phyloP scores from a whole-genome alignment of 805 yeast genomes.

The Candida parachauliodes region DNA sequence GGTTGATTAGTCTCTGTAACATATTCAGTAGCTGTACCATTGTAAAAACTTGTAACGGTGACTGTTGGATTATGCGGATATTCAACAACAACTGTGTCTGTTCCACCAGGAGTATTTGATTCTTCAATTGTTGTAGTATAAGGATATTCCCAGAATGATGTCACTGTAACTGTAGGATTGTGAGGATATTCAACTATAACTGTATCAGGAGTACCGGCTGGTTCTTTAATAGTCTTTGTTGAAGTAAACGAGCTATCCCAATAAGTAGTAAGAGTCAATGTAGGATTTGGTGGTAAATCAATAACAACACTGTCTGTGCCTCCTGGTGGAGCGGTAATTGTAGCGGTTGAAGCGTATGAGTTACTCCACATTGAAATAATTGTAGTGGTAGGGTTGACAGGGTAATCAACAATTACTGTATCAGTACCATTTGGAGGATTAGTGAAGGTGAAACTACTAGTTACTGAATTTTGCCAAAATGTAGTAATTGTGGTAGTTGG shows the following conservation, averaged over 20 bases:
- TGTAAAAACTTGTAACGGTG: background rate
- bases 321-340: background rate
- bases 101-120: conserved; percentile 12
- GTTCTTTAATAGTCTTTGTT: conserved; percentile 2
- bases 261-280: conserved; percentile 10
- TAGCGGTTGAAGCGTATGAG: background rate
- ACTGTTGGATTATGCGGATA: conserved; percentile 12
- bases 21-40: conserved; percentile 4
- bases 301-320: conserved; percentile 11
- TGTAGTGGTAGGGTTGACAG: conserved; percentile 3
- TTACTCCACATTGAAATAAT: conserved; percentile 1
- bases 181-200: conserved; percentile 13
- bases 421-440: background rate
- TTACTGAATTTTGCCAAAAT: background rate
- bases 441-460: background rate
- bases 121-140: conserved; percentile 15
- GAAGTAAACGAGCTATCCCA: background rate
- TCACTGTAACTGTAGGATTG: conserved; percentile 9
- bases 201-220: conserved; percentile 5
- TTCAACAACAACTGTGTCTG: conserved; percentile 16
- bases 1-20: background rate
- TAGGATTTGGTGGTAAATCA: conserved; percentile 2
- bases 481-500: background rate
- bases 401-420: background rate
- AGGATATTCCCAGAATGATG: conserved; percentile 1